phyloP scores from a whole-genome alignment of 169 alveolate genomes.

The Eimeria maxima region DNA sequence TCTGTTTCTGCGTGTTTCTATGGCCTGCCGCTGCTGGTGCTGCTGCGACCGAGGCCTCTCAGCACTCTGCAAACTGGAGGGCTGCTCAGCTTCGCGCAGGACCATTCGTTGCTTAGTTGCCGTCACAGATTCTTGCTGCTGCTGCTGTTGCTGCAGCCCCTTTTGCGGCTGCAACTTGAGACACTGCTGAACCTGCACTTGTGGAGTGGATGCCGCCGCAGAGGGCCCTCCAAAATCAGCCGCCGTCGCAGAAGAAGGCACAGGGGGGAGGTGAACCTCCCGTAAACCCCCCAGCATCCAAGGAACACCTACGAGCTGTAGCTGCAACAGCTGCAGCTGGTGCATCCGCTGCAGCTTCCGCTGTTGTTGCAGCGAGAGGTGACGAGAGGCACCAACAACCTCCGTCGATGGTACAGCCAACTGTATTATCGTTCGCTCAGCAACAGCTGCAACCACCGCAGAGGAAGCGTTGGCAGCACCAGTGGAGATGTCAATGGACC shows the following conservation, averaged over 20 bases:
- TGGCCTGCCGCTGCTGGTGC: constrained; percentile 7
- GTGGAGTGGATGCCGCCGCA: not conserved
- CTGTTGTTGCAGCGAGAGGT: not conserved
- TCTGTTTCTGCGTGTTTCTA: not conserved
- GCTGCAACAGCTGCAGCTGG: constrained; percentile 21
- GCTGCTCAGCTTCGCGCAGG: no score
- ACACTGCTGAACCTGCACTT: not conserved
- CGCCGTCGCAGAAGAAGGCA: not conserved
- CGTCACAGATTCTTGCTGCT: not conserved
- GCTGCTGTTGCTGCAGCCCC: not conserved
- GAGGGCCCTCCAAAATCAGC: not conserved
- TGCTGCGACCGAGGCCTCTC: not conserved
- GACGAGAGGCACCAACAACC: not conserved
- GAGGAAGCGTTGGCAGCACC: constrained; percentile 55
- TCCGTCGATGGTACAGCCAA: not conserved
- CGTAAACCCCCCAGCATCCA: not conserved
- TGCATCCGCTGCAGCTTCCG: not conserved
- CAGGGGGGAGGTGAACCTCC: not conserved
- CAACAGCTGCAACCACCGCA: not conserved
- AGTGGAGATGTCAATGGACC: not conserved
- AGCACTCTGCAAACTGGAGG: no score
- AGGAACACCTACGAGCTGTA: not conserved
- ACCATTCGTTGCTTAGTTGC: no score
- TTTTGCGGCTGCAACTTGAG: not conserved
- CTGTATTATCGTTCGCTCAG: not conserved